Conservation (phyloP, 768 basidiomycete species). For the Lentinula sp. region DNA sequence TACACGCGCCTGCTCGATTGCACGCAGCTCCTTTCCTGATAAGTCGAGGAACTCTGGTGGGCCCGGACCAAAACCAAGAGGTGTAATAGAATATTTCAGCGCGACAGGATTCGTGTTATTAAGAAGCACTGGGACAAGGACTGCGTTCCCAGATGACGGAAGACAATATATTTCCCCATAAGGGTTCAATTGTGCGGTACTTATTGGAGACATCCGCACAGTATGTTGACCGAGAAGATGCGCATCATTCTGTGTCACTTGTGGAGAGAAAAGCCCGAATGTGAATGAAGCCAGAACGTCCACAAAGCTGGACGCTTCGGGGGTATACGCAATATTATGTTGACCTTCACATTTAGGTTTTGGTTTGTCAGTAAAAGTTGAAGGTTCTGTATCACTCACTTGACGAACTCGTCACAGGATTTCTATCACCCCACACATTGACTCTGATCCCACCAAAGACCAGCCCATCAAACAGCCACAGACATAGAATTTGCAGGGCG, state of each 20-base stretch:
- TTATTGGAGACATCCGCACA: slow-evolving; percentile 88
- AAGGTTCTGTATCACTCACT: slow-evolving; percentile 19
- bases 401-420: slow-evolving; percentile 14
- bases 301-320: slow-evolving; percentile 41
- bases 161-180: slow-evolving; percentile 70
- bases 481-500: slow-evolving; percentile 49
- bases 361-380: not conserved
- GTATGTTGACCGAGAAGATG: slow-evolving; percentile 85
- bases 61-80: slow-evolving; percentile 45
- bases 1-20: slow-evolving; percentile 54
- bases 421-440: slow-evolving; percentile 34
- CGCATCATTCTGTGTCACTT: slow-evolving; percentile 36
- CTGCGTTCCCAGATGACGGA: slow-evolving; percentile 39
- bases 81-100: slow-evolving; percentile 68
- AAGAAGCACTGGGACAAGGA: slow-evolving; percentile 78
- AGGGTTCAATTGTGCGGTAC: slow-evolving; percentile 88
- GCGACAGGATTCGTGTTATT: slow-evolving; percentile 81
- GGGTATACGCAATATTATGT: slow-evolving; percentile 33
- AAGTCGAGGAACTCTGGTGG: slow-evolving; percentile 50
- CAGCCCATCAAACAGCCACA: slow-evolving; percentile 63
- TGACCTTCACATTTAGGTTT: slow-evolving; percentile 15
- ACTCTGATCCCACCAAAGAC: slow-evolving; percentile 69
- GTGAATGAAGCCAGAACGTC: slow-evolving; percentile 43
- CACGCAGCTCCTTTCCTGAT: slow-evolving; percentile 57
- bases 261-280: slow-evolving; percentile 42